These are phyloP conservation scores for Boehmeria nivea DNA, from an alignment of 306 rosid genomes.

Conservation along the genomic window DNA sequence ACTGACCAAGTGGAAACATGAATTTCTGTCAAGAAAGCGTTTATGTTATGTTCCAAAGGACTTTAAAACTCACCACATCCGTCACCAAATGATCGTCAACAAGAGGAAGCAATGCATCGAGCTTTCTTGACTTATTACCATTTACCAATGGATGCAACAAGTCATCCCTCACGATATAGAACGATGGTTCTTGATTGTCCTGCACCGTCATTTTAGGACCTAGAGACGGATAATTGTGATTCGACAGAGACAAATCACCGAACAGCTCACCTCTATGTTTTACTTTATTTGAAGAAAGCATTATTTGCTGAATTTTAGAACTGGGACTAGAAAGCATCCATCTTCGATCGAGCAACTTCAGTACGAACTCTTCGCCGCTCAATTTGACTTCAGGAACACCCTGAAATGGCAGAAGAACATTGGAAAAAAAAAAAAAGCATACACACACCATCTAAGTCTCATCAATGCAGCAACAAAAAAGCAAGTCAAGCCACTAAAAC, in stretches of 20 bases:
- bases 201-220: slow-evolving; percentile 21
- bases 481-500: no score
- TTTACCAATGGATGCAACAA: slow-evolving; percentile 81
- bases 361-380: slow-evolving; percentile 41
- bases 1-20: slow-evolving; percentile 1
- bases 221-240: slow-evolving; percentile 30
- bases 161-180: slow-evolving; percentile 78
- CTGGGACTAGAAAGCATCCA: slow-evolving; percentile 64
- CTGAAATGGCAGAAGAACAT: slow-evolving; percentile 23
- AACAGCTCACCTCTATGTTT: slow-evolving; percentile 19
- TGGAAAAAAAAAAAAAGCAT: no score
- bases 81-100: slow-evolving; percentile 61
- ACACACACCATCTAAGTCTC: no score
- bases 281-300: slow-evolving; percentile 13
- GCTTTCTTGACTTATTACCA: slow-evolving; percentile 90
- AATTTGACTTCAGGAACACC: slow-evolving; percentile 32
- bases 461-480: no score
- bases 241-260: slow-evolving; percentile 21
- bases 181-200: slow-evolving; percentile 27
- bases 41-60: slow-evolving; percentile 1
- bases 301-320: slow-evolving; percentile 52
- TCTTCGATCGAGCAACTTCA: slow-evolving; percentile 55
- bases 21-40: slow-evolving; percentile 7
- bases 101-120: slow-evolving; percentile 68
- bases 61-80: slow-evolving; percentile 54